phyloP scores from a whole-genome alignment of 1,139 yeast genomes.

The Geotrichum bryndzae region DNA sequence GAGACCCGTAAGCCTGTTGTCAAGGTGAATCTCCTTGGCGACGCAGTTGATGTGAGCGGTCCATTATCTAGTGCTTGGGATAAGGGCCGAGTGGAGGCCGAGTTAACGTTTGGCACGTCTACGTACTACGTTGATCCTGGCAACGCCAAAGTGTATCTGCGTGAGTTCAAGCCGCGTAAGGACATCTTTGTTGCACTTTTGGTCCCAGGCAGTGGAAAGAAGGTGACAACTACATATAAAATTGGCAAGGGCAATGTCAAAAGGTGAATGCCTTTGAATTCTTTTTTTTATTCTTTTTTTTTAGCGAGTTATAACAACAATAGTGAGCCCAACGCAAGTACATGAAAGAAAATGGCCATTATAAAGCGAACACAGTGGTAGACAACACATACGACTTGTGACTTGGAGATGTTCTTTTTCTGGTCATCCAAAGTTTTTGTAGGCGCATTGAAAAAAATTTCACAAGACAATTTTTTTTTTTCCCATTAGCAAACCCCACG shows the following conservation, averaged over 20 bases:
- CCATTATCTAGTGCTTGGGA: background rate
- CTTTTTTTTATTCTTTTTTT: too few species aligned
- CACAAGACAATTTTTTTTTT: background rate
- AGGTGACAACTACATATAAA: background rate
- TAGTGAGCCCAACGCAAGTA: background rate
- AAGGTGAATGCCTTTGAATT: background rate
- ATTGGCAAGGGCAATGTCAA: background rate
- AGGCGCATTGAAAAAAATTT: background rate
- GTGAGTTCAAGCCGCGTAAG: constrained; percentile 16
- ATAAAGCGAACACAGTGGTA: too few species aligned
- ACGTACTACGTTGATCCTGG: background rate
- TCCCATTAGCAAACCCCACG: background rate
- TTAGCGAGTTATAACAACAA: too few species aligned
- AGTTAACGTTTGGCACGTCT: background rate
- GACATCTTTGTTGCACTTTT: constrained; percentile 12
- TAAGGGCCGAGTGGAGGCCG: background rate
- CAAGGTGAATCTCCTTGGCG: background rate
- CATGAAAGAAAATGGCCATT: background rate
- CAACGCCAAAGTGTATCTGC: constrained; percentile 2
- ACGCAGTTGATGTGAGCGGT: background rate
- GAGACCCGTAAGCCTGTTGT: background rate
- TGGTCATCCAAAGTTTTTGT: too few species aligned
- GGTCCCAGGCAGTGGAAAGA: constrained; percentile 12
- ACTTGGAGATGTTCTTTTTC: too few species aligned
- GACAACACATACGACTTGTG: too few species aligned